Conservation (phyloP, 176 grass and related monocot species). For the Zea luxurians region DNA sequence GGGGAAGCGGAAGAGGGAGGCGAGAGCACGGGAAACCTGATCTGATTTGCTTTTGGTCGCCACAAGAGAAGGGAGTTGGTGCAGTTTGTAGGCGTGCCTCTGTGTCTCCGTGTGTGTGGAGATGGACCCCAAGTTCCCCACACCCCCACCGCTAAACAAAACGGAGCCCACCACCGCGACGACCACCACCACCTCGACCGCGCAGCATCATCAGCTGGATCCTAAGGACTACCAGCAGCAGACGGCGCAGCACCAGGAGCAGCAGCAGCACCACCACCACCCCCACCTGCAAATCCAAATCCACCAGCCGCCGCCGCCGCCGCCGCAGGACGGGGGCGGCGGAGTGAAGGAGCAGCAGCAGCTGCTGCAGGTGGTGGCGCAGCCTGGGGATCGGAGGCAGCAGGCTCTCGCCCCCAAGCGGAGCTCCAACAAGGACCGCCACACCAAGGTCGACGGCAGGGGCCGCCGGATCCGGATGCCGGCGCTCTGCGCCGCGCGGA, state of each 20-base stretch:
- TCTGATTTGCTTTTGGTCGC: slow-evolving; percentile 27
- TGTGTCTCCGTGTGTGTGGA: slow-evolving; percentile 15
- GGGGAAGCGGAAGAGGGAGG: background rate
- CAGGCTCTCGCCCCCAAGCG: slow-evolving; percentile 65
- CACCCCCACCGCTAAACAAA: slow-evolving; percentile 67
- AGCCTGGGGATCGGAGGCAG: slow-evolving; percentile 45
- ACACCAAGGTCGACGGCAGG: slow-evolving; percentile 83
- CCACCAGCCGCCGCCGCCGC: slow-evolving; percentile 34
- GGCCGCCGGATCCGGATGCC: slow-evolving; percentile 86
- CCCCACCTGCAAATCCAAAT: slow-evolving; percentile 49
- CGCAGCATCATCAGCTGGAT: slow-evolving; percentile 50
- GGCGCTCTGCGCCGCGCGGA: slow-evolving; percentile 77
- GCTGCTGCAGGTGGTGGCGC: slow-evolving; percentile 18
- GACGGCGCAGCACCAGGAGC: slow-evolving; percentile 31
- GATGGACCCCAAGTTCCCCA: slow-evolving; percentile 73
- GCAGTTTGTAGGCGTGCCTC: slow-evolving; percentile 16
- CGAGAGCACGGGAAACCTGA: background rate
- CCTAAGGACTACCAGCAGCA: slow-evolving; percentile 50
- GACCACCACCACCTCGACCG: slow-evolving; percentile 40
- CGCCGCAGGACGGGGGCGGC: slow-evolving; percentile 33
- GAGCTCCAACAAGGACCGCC: slow-evolving; percentile 86
- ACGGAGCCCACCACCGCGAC: slow-evolving; percentile 60
- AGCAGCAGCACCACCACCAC: background rate
- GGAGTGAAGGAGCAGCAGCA: slow-evolving; percentile 34
- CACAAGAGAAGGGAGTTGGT: slow-evolving; percentile 22